Conservation (phyloP, 805 yeast genomes). For the Candida chilensis region DNA sequence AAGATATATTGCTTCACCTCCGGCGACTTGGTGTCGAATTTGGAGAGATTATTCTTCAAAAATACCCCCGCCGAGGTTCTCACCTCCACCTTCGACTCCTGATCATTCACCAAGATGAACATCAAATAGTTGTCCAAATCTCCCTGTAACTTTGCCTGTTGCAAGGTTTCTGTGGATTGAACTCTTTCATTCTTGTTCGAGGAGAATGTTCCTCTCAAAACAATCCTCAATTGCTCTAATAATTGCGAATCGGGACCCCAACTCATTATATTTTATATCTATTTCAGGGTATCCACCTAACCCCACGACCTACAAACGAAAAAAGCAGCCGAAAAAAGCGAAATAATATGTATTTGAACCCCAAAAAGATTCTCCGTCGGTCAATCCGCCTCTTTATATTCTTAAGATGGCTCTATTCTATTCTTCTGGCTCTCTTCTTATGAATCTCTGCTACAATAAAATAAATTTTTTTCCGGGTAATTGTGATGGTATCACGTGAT, state of each 20-base stretch:
- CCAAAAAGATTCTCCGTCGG: too few relatives aligned
- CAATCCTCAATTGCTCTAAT: conserved; percentile 52
- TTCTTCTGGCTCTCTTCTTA: too few relatives aligned
- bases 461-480: too few relatives aligned
- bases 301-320: too few relatives aligned
- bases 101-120: conserved; percentile 52
- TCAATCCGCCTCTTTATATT: too few relatives aligned
- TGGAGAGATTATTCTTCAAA: conserved; percentile 67
- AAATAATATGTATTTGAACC: too few relatives aligned
- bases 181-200: conserved; percentile 42
- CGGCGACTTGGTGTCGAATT: conserved; percentile 14
- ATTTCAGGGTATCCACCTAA: too few relatives aligned
- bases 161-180: conserved; percentile 66
- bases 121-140: conserved; percentile 79
- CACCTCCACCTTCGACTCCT: conserved; percentile 37
- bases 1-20: conserved; percentile 21
- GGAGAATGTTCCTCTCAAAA: conserved; percentile 68
- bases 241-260: conserved; percentile 68
- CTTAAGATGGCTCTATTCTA: too few relatives aligned
- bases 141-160: conserved; percentile 58
- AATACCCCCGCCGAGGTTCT: conserved; percentile 87
- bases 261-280: conserved; percentile 25
- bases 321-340: too few relatives aligned
- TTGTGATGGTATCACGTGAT: too few relatives aligned
- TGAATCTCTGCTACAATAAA: too few relatives aligned